Evolutionary conservation across 495 filamentous ascomycete species (phyloP), one percentile per base, ranked within the genome.

Genomic region (Neurospora sp.): DNA sequence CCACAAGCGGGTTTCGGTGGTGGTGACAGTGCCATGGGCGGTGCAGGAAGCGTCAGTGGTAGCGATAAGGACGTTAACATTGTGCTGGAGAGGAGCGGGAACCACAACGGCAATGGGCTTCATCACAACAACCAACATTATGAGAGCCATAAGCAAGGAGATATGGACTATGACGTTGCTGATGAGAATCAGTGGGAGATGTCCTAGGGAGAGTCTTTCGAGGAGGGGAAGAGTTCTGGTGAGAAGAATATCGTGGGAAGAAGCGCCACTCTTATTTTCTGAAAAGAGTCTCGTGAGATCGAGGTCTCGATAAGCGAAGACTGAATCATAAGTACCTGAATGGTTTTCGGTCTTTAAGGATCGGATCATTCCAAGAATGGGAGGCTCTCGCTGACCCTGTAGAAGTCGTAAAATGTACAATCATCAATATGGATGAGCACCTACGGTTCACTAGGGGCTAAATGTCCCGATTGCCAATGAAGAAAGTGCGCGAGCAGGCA

Each of bases 141-240:
- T 22, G 41, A 20, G 5, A 6, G 40, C 37, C 71, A 75, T n/a
- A 76, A 78, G 14, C 68, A 75, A 42, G 72, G 78, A 40, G 74
- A 83, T 70, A 77, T 84, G 73, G 83, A 85, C 68, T 84, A 85
- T 72, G 83, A 85, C 74, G 81, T 84, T 16, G 83, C 81, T 16
- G 82, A 83, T 76, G 81, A 82, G 59, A 79, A 84, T 72, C 80
- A 83, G 72, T 83, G 83, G 82, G 79, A 78, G 35, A 53, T 74
- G 31, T 16, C 59, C 16, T 75, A 71, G 38, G 20, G 12, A 27
- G 6, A 31, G 11, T 42, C 14, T 16, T 37, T 37, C 35, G 5
- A 27, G 1, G 27, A 61, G 11, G 7, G 12, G 12, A 16, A 2
- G 53, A 35, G 7, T 2, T 2, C 12, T 22, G 20, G 5, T 2